Evolutionary conservation across 2,329 filamentous ascomycete genomes (phyloP), one percentile per base, ranked within the genome.

Genomic region (Parascedosporium putredinis): DNA sequence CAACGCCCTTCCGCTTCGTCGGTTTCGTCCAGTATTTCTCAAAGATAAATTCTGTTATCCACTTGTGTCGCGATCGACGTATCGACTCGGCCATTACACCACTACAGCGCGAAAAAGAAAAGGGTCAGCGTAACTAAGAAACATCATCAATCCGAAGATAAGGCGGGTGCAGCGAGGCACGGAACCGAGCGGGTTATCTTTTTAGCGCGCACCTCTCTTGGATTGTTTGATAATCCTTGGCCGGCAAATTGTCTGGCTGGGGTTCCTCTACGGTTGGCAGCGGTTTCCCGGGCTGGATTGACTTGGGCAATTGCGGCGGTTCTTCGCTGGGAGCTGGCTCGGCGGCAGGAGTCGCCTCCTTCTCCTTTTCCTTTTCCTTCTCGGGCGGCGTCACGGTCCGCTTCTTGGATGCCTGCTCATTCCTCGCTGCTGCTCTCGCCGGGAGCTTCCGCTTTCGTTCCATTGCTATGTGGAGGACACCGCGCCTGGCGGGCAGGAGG

Each of bases 1-100:
- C 64, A 2, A 78, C 75, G 40, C 82, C 80, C 62, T 84, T 86
- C 54, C 78, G 77, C 65, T 84, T 85, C 51, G 67, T 63, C 3
- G 84, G 83, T 60, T 88, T 88, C 7, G 81, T 77, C 84, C 84
- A 89, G 63, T 85, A 88, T 58, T 81, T 84, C 57, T 88, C 82
- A 57, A 89, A 87, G 45, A 88, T 74, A 25, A 83, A 83, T 56
- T 84, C 80, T 59, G 71, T 76, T 22, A 84, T 75, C 84, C 84
- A 89, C 74, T 76, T 79, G 51, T 82, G 74, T 52, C 85, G 81
- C 58, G 87, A 93, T 59, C 85, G 76, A 46, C 77, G 68, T 23
- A 93, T 73, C 2, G 86, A 88, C 56, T 89, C 83, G 58, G 78
- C 74, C 51, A 91, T 71, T 18, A 91, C 84, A 56, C 83, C 85